Percentiles rank a stretch among this genome's conserved stretches.
phyloP scores from a whole-genome alignment of 129 eudicot species.

The Flaveria sonorensis region DNA sequence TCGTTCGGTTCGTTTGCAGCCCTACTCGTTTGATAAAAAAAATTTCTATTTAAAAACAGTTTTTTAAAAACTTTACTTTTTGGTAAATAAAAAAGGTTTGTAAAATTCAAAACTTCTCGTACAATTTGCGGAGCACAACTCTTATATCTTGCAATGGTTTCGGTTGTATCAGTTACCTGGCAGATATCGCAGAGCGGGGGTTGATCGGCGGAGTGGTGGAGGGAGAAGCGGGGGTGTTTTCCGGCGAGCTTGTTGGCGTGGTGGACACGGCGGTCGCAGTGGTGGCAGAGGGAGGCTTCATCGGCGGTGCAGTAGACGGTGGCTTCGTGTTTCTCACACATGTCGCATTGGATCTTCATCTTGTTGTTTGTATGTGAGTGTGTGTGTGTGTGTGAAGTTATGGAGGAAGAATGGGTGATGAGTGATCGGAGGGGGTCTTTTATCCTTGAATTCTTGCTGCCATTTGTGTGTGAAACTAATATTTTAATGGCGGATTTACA shows the following conservation, averaged over 20 bases:
- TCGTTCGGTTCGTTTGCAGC: too few species aligned
- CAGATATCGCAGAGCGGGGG: constrained; percentile 79
- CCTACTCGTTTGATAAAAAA: too few species aligned
- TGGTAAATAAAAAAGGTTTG: too few species aligned
- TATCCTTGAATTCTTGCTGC: constrained; percentile 34
- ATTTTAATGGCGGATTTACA: constrained; percentile 23
- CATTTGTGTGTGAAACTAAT: constrained; percentile 18
- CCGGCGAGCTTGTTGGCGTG: constrained; percentile 86
- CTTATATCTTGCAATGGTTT: too few species aligned
- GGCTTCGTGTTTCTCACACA: constrained; percentile 78
- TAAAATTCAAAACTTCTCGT: too few species aligned
- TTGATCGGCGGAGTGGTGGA: constrained; percentile 47
- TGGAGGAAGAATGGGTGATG: constrained; percentile 12
- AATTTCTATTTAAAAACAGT: too few species aligned
- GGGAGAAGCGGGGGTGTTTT: constrained; percentile 71
- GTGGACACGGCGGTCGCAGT: constrained; percentile 77
- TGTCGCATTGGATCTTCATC: constrained; percentile 94
- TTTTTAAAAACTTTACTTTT: too few species aligned
- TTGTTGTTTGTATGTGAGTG: not conserved
- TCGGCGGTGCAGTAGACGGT: constrained; percentile 80
- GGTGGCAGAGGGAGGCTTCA: constrained; percentile 81
- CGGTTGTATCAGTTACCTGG: constrained; percentile 43
- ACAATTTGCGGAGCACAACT: too few species aligned
- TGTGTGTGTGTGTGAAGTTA: not conserved
- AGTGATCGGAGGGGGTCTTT: constrained; percentile 24